Base-by-base conservation (phyloP, 345 rosid species). In the Gynandropsis gynandra region DNA sequence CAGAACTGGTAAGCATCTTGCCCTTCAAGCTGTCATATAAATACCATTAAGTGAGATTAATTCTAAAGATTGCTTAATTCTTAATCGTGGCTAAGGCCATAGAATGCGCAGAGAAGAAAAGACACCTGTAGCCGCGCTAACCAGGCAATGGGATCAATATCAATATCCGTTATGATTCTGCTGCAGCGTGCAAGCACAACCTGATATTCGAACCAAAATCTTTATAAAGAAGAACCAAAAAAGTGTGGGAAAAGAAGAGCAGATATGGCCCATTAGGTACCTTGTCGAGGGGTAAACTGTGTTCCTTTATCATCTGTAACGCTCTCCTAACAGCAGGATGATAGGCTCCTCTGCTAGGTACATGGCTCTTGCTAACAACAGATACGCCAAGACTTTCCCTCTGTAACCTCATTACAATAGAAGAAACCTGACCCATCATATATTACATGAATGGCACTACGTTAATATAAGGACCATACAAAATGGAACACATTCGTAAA, bases 121-220 rank as follows among this genome's bases (percentile, higher is more conserved):
- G 37, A 27, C 44, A 81, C 97, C 97, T 83, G 87, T 14, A 89
- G 72, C 56, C 80, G 83, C 56, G 95, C 89, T 54, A 89, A 53
- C 94, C 83, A 83, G 47, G 77, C 46, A 15, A 83, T 68, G 60
- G 97, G 95, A 74, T 89, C 86, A 35, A 89, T 75, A 43, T 78
- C 78, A 0, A 63, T 70, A 41, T 77, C 82, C 9, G 85, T 81
- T 20, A 78, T 71, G 59, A 83, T 67, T 69, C 72, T 78, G 75
- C 82, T 85, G 67, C 84, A 79, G 12, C 97, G 85, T 35, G 86
- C 97, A 50, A 89, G 81, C 42, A 89, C 97, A 50, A 89, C 94
- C 97, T 89, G 42, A 38, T 66, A 62, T 40, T 19, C 55, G 38
- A 49, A 59, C 24, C 33, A 49, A 60, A 34, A 48, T 8, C 42